Percentiles rank a stretch among this genome's conserved stretches.
These are phyloP conservation scores for Aureobasidium musti DNA, from an alignment of 2,329 filamentous ascomycete species.

Conservation along the genomic window DNA sequence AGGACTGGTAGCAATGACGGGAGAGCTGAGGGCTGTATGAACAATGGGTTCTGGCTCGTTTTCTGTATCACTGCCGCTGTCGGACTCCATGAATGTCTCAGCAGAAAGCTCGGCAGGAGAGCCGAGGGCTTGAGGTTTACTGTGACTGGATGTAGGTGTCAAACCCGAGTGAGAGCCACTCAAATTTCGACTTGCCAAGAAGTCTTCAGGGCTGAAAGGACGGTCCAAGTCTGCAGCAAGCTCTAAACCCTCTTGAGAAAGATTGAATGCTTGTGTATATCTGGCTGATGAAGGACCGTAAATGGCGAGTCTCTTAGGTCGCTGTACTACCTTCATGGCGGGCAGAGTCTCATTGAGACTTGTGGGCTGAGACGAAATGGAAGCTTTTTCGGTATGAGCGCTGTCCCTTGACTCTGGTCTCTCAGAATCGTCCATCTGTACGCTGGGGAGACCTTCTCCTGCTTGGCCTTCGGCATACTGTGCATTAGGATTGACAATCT, in stretches of 20 bases:
- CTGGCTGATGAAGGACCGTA: constrained; percentile 20
- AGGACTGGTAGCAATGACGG: not conserved
- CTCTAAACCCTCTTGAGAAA: constrained; percentile 18
- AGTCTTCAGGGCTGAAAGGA: constrained; percentile 24
- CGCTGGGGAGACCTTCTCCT: constrained; percentile 13
- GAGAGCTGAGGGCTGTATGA: constrained; percentile 6
- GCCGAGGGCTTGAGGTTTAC: not conserved
- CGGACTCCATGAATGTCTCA: not conserved
- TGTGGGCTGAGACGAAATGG: constrained; percentile 13
- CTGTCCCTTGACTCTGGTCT: constrained; percentile 16
- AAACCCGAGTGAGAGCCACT: not conserved
- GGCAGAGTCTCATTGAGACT: not conserved
- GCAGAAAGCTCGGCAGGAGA: constrained; percentile 11
- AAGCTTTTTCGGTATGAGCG: constrained; percentile 17
- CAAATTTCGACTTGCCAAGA: constrained; percentile 24
- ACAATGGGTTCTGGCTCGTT: not conserved
- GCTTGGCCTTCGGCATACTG: not conserved
- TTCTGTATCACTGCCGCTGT: constrained; percentile 9
- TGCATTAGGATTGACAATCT: not conserved
- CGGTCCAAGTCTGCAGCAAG: constrained; percentile 7
- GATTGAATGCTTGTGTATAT: constrained; percentile 15
- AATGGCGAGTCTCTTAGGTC: constrained; percentile 24
- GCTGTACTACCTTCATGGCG: constrained; percentile 5
- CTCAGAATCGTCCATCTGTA: not conserved
- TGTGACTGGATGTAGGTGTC: constrained; percentile 11